A percentile compares a stretch with the other conserved stretches of the same genome.
These are phyloP conservation scores for Pisolithus orientalis DNA, from an alignment of 768 basidiomycete genomes.

Conservation along the genomic window DNA sequence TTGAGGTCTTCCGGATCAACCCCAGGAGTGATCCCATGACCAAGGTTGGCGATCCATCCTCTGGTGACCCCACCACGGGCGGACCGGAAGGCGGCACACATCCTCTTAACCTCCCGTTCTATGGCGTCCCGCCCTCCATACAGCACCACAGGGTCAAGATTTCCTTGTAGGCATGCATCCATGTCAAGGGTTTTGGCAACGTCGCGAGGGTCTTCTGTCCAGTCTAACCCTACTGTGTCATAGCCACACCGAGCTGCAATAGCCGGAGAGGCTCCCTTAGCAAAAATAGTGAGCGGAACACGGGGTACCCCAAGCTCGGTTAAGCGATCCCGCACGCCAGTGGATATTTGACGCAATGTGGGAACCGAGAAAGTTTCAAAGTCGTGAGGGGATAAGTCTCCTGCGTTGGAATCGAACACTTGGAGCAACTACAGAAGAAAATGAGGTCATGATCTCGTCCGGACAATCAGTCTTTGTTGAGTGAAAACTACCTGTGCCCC, in stretches of 20 bases:
- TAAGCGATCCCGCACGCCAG: conserved; percentile 58
- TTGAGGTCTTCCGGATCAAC: conserved; percentile 90
- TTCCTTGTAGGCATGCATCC: conserved; percentile 79
- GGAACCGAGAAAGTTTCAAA: conserved; percentile 83
- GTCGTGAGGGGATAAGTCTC: conserved; percentile 85
- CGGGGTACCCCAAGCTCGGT: conserved; percentile 42
- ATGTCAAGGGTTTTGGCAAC: conserved; percentile 58
- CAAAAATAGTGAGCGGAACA: conserved; percentile 86
- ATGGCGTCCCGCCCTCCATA: conserved; percentile 86
- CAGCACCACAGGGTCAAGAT: conserved; percentile 83
- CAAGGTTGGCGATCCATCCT: conserved; percentile 96
- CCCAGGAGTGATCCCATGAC: conserved; percentile 94
- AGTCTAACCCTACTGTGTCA: conserved; percentile 88
- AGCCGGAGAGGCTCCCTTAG: conserved; percentile 86
- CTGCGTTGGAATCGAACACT: conserved; percentile 96
- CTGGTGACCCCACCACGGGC: conserved; percentile 41
- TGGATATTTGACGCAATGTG: conserved; percentile 65
- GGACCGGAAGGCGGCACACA: conserved; percentile 67
- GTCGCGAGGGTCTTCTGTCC: conserved; percentile 76
- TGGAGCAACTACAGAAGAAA: conserved; percentile 66
- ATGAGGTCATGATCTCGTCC: not conserved
- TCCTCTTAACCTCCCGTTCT: conserved; percentile 75
- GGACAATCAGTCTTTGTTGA: no score
- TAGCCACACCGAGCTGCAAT: conserved; percentile 68
- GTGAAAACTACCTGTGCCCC: conserved; percentile 78